A percentile compares a stretch with the other conserved stretches of the same genome.
phyloP scores from a whole-genome alignment of 352 stramenopile genomes.

The Globisporangium canariense region DNA sequence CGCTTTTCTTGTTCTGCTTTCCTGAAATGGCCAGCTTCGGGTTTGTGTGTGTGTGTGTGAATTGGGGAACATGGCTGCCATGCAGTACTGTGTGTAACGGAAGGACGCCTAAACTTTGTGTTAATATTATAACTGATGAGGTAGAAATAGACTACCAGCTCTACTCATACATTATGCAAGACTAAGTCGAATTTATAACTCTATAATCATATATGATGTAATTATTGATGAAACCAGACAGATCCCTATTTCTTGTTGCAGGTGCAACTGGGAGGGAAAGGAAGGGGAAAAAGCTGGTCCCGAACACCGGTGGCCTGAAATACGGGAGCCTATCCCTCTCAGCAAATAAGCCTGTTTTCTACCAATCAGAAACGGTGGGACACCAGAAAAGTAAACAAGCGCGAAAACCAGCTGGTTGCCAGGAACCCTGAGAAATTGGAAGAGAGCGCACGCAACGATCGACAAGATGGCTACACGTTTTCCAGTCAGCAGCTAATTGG shows the following conservation, averaged over 20 bases:
- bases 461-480: slow-evolving; percentile 8
- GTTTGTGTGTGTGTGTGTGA: background rate
- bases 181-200: background rate
- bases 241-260: background rate
- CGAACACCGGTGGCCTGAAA: background rate
- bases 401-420: background rate
- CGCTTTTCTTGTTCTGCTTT: slow-evolving; percentile 10
- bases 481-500: background rate
- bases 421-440: slow-evolving; percentile 3
- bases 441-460: background rate
- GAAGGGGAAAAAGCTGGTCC: background rate
- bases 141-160: background rate
- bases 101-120: no score
- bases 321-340: background rate
- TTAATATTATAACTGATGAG: background rate
- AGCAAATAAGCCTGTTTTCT: background rate
- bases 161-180: background rate
- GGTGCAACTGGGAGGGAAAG: background rate
- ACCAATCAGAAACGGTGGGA: background rate
- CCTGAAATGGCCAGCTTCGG: background rate
- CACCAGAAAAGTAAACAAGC: background rate
- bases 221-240: background rate
- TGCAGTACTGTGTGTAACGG: background rate
- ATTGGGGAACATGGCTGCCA: background rate
- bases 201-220: background rate